These are phyloP conservation scores for Helotiales sp. DNA, from an alignment of 2,329 filamentous ascomycete genomes.

Conservation along the genomic window DNA sequence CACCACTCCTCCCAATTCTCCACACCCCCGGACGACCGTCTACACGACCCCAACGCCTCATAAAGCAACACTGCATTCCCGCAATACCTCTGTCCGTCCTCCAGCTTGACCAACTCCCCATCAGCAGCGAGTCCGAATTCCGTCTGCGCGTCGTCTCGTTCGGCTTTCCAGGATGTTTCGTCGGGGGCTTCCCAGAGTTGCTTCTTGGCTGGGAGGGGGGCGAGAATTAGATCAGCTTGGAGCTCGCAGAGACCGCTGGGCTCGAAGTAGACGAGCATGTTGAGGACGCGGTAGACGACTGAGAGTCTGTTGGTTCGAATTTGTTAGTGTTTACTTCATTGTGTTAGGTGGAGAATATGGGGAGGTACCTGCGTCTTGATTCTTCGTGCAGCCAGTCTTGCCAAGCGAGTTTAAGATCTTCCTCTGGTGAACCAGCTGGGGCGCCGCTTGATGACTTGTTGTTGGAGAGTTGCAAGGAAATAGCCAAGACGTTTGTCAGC, in stretches of 20 bases:
- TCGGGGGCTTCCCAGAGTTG: constrained; percentile 51
- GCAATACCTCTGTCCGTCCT: constrained; percentile 37
- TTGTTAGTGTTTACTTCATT: constrained; percentile 23
- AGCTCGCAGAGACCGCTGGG: constrained; percentile 47
- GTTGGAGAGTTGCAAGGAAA: constrained; percentile 27
- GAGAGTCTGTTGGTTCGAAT: constrained; percentile 42
- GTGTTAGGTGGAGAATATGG: constrained; percentile 10
- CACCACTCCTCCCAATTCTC: constrained; percentile 53
- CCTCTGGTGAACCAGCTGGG: constrained; percentile 28
- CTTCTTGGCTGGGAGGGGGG: constrained; percentile 50
- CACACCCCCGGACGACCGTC: constrained; percentile 26
- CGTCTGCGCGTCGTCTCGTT: constrained; percentile 37
- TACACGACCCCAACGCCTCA: constrained; percentile 24
- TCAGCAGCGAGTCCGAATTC: constrained; percentile 43
- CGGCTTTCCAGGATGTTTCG: constrained; percentile 44
- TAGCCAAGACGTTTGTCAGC: constrained; percentile 12
- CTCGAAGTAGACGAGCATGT: constrained; percentile 51
- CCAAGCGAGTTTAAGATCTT: constrained; percentile 42
- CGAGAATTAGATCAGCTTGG: constrained; percentile 45
- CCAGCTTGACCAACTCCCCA: constrained; percentile 44
- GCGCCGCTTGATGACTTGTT: constrained; percentile 27
- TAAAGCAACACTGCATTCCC: constrained; percentile 33
- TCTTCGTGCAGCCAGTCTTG: constrained; percentile 50
- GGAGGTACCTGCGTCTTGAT: constrained; percentile 45
- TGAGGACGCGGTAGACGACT: constrained; percentile 48